Evolutionary conservation across 2,329 filamentous ascomycete genomes (phyloP).

Genomic region (Domatiomyces globalis): DNA sequence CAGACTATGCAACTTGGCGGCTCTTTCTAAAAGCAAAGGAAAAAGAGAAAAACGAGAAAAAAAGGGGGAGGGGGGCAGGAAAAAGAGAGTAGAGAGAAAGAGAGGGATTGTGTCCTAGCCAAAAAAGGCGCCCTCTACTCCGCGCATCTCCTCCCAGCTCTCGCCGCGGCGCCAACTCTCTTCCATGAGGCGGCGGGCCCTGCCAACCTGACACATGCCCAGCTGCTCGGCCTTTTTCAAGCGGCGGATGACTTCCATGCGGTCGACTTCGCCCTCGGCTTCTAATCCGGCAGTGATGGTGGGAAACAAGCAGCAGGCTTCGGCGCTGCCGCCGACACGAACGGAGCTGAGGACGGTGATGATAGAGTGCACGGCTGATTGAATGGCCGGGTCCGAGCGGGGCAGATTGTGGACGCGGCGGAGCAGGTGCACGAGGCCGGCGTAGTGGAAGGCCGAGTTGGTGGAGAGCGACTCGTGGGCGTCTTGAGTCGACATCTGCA

Average conservation of each 20-base stretch:
- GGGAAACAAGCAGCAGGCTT: conserved; percentile 63
- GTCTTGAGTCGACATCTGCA: conserved; percentile 44
- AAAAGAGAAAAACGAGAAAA: neutral
- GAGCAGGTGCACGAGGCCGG: conserved; percentile 60
- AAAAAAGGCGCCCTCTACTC: conserved; percentile 48
- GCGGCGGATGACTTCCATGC: conserved; percentile 49
- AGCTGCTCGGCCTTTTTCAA: conserved; percentile 55
- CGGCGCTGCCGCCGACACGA: conserved; percentile 52
- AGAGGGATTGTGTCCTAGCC: conserved; percentile 30
- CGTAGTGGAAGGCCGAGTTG: conserved; percentile 68
- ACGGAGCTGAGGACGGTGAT: conserved; percentile 49
- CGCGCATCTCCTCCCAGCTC: conserved; percentile 50
- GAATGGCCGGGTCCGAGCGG: conserved; percentile 45
- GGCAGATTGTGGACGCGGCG: conserved; percentile 55
- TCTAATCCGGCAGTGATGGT: conserved; percentile 76
- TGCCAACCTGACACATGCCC: conserved; percentile 60
- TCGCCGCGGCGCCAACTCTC: conserved; percentile 53
- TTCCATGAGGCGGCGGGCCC: conserved; percentile 52
- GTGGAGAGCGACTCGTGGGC: conserved; percentile 52
- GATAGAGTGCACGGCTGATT: conserved; percentile 49
- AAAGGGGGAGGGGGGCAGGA: neutral
- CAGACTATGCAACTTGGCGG: neutral
- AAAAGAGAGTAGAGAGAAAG: no score
- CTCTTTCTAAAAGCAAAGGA: neutral
- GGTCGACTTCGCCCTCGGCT: conserved; percentile 41